These are phyloP conservation scores for Oryza rufipogon DNA, from an alignment of 176 grass and related monocot species.

Conservation along the genomic window DNA sequence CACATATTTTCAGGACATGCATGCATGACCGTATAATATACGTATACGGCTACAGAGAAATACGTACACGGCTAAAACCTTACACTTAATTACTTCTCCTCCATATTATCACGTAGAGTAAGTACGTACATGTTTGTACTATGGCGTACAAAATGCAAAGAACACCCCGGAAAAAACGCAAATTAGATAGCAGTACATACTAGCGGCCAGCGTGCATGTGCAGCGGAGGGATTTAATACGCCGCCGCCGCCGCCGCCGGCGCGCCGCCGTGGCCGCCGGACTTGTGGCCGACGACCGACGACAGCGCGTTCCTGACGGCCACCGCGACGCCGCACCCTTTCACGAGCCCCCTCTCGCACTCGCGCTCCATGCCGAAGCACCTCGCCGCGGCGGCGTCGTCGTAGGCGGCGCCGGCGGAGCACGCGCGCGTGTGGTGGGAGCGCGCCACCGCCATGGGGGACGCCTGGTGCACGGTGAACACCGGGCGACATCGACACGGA, in stretches of 20 bases:
- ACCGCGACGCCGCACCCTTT: conserved; percentile 45
- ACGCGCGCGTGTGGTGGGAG: conserved; percentile 25
- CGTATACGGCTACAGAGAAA: neutral
- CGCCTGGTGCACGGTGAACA: conserved; percentile 45
- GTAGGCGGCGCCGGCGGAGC: neutral
- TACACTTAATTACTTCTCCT: conserved; percentile 34
- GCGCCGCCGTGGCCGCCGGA: conserved; percentile 25
- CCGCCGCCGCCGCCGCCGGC: neutral
- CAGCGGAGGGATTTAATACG: neutral
- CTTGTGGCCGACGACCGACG: conserved; percentile 43
- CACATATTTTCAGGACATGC: conserved; percentile 42
- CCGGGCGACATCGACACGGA: conserved; percentile 42
- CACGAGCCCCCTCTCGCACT: conserved; percentile 34
- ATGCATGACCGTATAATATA: conserved; percentile 5
- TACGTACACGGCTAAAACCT: conserved; percentile 10
- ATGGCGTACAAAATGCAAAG: conserved; percentile 39
- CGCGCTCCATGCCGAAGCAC: conserved; percentile 44
- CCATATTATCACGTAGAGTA: neutral
- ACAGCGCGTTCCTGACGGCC: conserved; percentile 39
- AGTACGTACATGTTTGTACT: conserved; percentile 18
- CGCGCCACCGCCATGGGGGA: neutral
- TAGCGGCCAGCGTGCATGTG: neutral
- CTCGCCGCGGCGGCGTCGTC: neutral
- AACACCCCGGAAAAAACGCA: neutral
- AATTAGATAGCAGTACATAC: neutral